Percentiles rank a stretch among this genome's conserved stretches.
These are phyloP conservation scores for Huntiella moniliformis DNA, from an alignment of 2,329 filamentous ascomycete genomes.

Conservation along the genomic window DNA sequence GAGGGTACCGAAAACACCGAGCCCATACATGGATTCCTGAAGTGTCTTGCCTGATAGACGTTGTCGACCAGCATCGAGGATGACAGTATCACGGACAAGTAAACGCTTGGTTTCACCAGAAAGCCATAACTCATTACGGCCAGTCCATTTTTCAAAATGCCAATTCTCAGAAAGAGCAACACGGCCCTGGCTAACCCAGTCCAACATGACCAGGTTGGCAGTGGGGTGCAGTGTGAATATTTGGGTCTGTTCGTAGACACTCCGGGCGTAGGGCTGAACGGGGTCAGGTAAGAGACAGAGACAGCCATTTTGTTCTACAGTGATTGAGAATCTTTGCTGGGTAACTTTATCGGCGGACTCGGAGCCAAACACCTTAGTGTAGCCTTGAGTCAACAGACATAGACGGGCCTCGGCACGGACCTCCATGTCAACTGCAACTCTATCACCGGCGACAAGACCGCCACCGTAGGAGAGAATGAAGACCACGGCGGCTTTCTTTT, in stretches of 20 bases:
- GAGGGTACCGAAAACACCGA: constrained; percentile 67
- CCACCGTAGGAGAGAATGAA: constrained; percentile 91
- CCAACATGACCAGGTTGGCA: constrained; percentile 59
- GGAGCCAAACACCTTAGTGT: constrained; percentile 91
- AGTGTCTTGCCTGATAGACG: constrained; percentile 24
- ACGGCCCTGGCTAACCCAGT: constrained; percentile 88
- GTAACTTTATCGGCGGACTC: constrained; percentile 34
- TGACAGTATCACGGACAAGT: constrained; percentile 68
- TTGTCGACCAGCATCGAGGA: constrained; percentile 41
- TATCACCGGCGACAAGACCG: constrained; percentile 75
- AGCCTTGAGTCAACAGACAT: constrained; percentile 51
- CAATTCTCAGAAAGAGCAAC: constrained; percentile 74
- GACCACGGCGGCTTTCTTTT: constrained; percentile 52
- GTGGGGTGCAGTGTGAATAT: constrained; percentile 43
- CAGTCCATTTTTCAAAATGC: constrained; percentile 62
- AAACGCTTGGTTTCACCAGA: constrained; percentile 27
- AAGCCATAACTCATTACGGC: constrained; percentile 74
- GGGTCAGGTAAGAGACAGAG: constrained; percentile 70
- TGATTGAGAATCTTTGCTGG: constrained; percentile 34
- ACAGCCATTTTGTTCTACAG: constrained; percentile 30
- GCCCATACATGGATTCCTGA: constrained; percentile 48
- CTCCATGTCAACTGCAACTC: constrained; percentile 52
- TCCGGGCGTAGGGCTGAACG: constrained; percentile 73
- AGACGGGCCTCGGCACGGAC: constrained; percentile 48
- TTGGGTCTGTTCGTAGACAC: constrained; percentile 70